Evolutionary conservation across 2,329 filamentous ascomycete species (phyloP).

Genomic region (Alternaria sp.): DNA sequence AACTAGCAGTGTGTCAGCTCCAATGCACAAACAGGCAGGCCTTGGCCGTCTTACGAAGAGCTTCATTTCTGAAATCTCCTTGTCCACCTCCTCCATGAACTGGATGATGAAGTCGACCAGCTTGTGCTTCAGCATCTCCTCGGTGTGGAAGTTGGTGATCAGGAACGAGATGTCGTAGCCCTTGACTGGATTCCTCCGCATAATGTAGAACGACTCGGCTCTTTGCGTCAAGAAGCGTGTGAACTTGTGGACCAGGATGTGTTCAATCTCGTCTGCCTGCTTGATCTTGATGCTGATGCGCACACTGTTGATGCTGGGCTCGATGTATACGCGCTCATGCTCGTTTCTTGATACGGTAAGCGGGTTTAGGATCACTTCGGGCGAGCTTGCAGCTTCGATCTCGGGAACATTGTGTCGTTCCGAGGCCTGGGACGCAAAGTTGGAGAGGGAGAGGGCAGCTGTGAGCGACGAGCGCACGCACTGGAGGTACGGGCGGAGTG

Average conservation of each 20-base stretch:
- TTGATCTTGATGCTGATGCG: constrained; percentile 99
- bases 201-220: constrained; percentile 95
- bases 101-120: constrained; percentile 98
- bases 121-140: constrained; percentile 99
- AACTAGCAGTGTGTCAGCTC: constrained; percentile 66
- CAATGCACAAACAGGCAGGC: background rate
- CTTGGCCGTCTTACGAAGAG: constrained; percentile 77
- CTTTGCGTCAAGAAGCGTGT: constrained; percentile 94
- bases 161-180: constrained; percentile 99
- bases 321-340: constrained; percentile 94
- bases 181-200: constrained; percentile 95
- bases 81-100: constrained; percentile 99
- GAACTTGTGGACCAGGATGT: constrained; percentile 98
- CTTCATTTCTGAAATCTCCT: constrained; percentile 99
- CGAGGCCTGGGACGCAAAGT: constrained; percentile 96
- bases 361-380: constrained; percentile 91
- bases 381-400: constrained; percentile 90
- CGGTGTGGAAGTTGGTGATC: constrained; percentile 98
- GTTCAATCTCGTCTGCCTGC: constrained; percentile 98
- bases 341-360: constrained; percentile 93
- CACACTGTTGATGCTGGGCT: constrained; percentile 96
- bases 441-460: constrained; percentile 89
- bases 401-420: constrained; percentile 99
- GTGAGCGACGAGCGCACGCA: constrained; percentile 95
- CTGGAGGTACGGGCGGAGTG: constrained; percentile 93